phyloP scores from a whole-genome alignment of 106 monocot species.

The Gastrodia elata region DNA sequence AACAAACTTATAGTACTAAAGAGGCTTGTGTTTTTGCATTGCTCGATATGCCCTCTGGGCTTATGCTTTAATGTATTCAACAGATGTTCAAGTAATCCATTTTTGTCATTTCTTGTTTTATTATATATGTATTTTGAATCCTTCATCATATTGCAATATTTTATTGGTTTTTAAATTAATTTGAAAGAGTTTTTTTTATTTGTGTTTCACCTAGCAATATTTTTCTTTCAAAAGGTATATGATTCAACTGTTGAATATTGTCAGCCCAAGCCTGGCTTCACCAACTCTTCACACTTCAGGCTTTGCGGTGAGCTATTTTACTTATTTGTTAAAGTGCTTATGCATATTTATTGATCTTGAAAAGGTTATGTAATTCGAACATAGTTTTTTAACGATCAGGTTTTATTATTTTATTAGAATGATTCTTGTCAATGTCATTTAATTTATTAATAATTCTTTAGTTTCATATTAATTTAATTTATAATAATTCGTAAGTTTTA shows the following conservation, averaged over 20 bases:
- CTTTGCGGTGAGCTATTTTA: slow-evolving; percentile 68
- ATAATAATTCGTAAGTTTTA: neutral
- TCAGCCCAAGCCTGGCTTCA: slow-evolving; percentile 58
- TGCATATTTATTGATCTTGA: neutral
- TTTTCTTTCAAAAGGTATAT: slow-evolving; percentile 52
- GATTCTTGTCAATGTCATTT: neutral
- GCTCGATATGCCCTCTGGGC: neutral
- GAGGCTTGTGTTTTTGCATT: neutral
- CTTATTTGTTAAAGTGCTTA: neutral
- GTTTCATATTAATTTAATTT: neutral
- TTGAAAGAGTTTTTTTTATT: neutral
- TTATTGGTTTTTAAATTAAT: neutral
- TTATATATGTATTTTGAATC: neutral
- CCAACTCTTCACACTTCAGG: slow-evolving; percentile 89
- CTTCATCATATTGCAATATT: neutral
- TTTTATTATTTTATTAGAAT: neutral
- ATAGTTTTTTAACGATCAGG: neutral
- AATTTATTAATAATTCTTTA: neutral
- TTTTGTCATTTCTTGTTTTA: neutral
- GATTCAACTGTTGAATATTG: slow-evolving; percentile 80
- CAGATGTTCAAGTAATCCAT: neutral
- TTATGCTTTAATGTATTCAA: neutral
- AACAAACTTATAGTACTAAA: no score
- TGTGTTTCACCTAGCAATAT: neutral
- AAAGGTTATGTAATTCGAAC: neutral